A percentile compares a stretch with the other conserved stretches of the same genome.
These are phyloP conservation scores for Berberis vulgaris DNA, from an alignment of 164 flowering plant species.

Conservation along the genomic window DNA sequence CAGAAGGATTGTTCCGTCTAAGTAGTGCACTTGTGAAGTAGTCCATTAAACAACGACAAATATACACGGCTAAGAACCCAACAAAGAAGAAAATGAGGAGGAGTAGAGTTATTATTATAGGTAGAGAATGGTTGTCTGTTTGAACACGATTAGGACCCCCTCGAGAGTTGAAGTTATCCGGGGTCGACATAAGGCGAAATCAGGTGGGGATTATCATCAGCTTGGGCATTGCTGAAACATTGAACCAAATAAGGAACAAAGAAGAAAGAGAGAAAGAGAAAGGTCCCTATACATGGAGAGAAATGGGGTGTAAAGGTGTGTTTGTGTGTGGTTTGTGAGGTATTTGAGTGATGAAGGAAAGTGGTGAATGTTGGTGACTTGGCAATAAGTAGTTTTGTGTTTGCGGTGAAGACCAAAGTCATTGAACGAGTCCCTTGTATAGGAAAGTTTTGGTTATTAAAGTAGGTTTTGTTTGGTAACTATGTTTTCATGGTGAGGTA, in stretches of 20 bases:
- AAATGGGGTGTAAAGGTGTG: too few species aligned
- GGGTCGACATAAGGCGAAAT: conserved; percentile 13
- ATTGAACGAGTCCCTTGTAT: conserved; percentile 32
- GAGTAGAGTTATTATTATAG: conserved; percentile 37
- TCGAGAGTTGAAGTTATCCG: neutral
- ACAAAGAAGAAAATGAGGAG: conserved; percentile 49
- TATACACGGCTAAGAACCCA: conserved; percentile 53
- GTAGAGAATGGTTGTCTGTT: conserved; percentile 10
- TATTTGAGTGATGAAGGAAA: neutral
- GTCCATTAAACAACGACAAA: conserved; percentile 44
- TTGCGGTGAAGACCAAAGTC: conserved; percentile 11
- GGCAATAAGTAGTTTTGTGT: conserved; percentile 19
- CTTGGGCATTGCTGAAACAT: too few species aligned
- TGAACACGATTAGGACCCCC: conserved; percentile 9
- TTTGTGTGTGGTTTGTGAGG: neutral
- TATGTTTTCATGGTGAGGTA: too few species aligned
- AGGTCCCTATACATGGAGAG: too few species aligned
- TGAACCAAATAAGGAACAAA: too few species aligned
- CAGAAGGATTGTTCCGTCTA: conserved; percentile 13
- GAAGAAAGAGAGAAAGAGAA: too few species aligned
- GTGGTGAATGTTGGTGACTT: conserved; percentile 4
- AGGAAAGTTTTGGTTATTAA: neutral
- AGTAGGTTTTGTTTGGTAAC: neutral
- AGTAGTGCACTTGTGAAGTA: conserved; percentile 11
- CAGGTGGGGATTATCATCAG: too few species aligned